phyloP scores from a whole-genome alignment of 2,329 filamentous ascomycete species.

The Aureobasidium pullulans region DNA sequence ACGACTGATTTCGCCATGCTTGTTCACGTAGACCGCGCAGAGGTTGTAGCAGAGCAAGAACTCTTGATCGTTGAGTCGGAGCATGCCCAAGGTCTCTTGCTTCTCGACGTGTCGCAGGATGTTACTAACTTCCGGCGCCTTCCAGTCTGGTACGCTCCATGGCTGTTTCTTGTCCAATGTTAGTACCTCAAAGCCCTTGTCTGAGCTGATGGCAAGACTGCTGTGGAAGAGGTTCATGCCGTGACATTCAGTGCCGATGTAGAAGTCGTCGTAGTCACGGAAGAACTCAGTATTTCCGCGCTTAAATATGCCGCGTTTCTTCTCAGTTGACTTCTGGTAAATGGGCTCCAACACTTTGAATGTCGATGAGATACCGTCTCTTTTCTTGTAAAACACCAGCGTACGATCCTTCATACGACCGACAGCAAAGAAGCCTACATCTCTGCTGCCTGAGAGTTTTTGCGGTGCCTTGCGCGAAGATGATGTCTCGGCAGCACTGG shows the following conservation, averaged over 20 bases:
- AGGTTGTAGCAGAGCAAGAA: slow-evolving; percentile 93
- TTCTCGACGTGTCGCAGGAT: slow-evolving; percentile 78
- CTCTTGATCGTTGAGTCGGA: slow-evolving; percentile 78
- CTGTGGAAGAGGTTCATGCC: slow-evolving; percentile 94
- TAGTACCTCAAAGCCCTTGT: slow-evolving; percentile 89
- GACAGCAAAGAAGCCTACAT: slow-evolving; percentile 94
- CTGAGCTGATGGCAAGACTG: slow-evolving; percentile 83
- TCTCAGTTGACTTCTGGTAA: slow-evolving; percentile 84
- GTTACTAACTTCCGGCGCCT: slow-evolving; percentile 67
- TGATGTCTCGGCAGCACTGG: slow-evolving; percentile 32
- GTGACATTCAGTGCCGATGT: slow-evolving; percentile 91
- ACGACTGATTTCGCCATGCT: slow-evolving; percentile 90
- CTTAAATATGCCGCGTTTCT: slow-evolving; percentile 62
- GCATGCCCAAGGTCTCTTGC: slow-evolving; percentile 89
- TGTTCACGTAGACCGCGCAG: slow-evolving; percentile 96
- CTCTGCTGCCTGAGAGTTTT: slow-evolving; percentile 75
- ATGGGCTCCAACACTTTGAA: slow-evolving; percentile 96
- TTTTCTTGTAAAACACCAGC: slow-evolving; percentile 94
- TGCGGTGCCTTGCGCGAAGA: slow-evolving; percentile 81
- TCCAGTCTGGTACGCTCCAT: slow-evolving; percentile 85
- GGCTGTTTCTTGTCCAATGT: slow-evolving; percentile 96
- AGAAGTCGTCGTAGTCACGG: slow-evolving; percentile 97
- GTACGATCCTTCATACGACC: slow-evolving; percentile 96
- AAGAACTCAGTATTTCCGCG: slow-evolving; percentile 85
- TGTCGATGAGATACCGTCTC: slow-evolving; percentile 81